Base-by-base conservation (phyloP, 1,284 basidiomycete genomes). In the Malassezia restricta region DNA sequence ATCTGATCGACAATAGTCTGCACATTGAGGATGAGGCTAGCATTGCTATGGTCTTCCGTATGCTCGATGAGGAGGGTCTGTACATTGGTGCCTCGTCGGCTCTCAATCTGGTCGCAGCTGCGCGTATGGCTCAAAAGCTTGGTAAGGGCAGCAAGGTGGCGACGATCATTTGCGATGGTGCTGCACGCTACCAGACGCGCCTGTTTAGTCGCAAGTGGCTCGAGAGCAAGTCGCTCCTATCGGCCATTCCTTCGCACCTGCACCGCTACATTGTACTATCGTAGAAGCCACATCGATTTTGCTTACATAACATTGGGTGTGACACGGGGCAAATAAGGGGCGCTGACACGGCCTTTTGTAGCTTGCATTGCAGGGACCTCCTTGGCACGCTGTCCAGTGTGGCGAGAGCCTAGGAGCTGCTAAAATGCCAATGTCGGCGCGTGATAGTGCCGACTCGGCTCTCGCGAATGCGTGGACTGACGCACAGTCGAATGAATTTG, bases 61-160 rank as follows among this genome's bases (percentile, higher is more conserved):
- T 96, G 33, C 78, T 98, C 39, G 86, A 95, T 73, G 81, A 84
- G 41, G 94, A 96, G 74, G 94, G 94, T 1, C 72, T 99, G 33
- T 98, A 98, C 76, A 77, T 99, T 44, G 94, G 94, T n/a, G 91
- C 91, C 2, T 91, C 86, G 58, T 86, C 88, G 1, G 90, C 94
- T 2, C 76, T 98, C 57, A 99, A 99, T 73, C 89, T 96, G 20
- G 90, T 89, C 32, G 89, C 92, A 12, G 91, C 92, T 0, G 81
- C 82, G 17, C 84, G 94, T 73, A 79, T 98, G 47, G 92, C 89
- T 0, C 78, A 83, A 68, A 83, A 83, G 68, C 79, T 96, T 11
- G 91, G 89, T 24, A 75, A 69, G 76, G 87, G 89, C 31, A 86
- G 65, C 51, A 88, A 80, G 8, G 79, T 98, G 38, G 90, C 84